A percentile compares a stretch with the other conserved stretches of the same genome.
These are phyloP conservation scores for Russula virescens DNA, from an alignment of 768 basidiomycete species.

Conservation along the genomic window DNA sequence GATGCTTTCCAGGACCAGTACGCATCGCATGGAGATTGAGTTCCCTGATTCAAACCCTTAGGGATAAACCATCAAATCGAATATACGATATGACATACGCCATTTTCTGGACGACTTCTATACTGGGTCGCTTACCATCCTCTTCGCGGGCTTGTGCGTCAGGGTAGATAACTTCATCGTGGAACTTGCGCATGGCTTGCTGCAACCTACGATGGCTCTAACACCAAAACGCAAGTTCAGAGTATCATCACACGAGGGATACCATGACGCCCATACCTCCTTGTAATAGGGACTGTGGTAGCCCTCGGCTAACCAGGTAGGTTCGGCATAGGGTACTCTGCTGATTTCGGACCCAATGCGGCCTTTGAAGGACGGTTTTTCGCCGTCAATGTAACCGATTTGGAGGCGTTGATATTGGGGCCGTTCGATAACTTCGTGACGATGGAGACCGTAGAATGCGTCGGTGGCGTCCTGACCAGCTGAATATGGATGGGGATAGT, in stretches of 20 bases:
- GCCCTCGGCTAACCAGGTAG: constrained; percentile 69
- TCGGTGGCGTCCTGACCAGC: constrained; percentile 87
- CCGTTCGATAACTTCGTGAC: constrained; percentile 72
- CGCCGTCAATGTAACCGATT: constrained; percentile 66
- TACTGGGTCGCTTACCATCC: constrained; percentile 82
- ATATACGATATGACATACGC: constrained; percentile 41
- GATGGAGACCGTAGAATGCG: constrained; percentile 83
- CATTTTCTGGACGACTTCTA: constrained; percentile 75
- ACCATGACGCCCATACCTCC: constrained; percentile 41
- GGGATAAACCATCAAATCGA: not conserved
- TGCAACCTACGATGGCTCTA: constrained; percentile 62
- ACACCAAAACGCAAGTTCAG: constrained; percentile 1
- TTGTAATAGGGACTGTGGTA: constrained; percentile 76
- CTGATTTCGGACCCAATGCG: constrained; percentile 55
- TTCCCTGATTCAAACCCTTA: constrained; percentile 37
- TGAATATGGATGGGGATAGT: constrained; percentile 25
- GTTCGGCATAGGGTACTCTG: constrained; percentile 82
- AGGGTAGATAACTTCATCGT: constrained; percentile 58
- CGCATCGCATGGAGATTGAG: constrained; percentile 83
- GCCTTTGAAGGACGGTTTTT: constrained; percentile 47
- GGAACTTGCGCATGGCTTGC: constrained; percentile 53
- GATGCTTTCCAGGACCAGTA: constrained; percentile 84
- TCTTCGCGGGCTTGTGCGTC: constrained; percentile 62
- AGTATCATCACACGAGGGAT: not conserved
- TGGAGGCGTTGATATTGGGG: constrained; percentile 70